Conservation (phyloP, 139 green algal genomes). For the Trebouxia sp. region DNA sequence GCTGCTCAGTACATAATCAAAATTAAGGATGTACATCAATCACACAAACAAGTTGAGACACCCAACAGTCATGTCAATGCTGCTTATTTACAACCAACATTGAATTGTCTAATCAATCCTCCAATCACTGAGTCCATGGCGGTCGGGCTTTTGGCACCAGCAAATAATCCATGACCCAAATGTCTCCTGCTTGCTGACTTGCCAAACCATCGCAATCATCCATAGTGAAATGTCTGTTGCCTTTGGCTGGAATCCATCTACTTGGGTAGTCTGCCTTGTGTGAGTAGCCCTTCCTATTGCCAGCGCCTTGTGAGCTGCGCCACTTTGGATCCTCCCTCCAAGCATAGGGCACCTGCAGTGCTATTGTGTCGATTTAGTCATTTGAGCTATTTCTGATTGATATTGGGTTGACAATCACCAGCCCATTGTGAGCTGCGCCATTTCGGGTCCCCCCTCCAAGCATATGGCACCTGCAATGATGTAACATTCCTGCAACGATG, state of each 20-base stretch:
- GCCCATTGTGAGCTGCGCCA: too few species aligned
- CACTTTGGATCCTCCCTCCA: constrained; percentile 83
- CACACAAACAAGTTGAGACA: too few species aligned
- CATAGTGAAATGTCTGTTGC: neutral
- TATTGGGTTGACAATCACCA: neutral
- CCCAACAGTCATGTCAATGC: too few species aligned
- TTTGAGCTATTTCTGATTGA: neutral
- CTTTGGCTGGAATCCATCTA: constrained; percentile 5
- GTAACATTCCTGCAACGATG: neutral
- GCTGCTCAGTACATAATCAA: too few species aligned
- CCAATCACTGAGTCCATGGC: neutral
- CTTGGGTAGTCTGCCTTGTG: constrained; percentile 44
- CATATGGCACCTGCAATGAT: neutral
- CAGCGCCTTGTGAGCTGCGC: constrained; percentile 54
- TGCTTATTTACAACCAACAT: too few species aligned
- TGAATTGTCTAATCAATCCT: neutral
- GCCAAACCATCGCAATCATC: constrained; percentile 24
- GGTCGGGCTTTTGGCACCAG: constrained; percentile 37
- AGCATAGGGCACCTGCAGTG: constrained; percentile 48
- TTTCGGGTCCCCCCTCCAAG: neutral
- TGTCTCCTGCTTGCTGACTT: constrained; percentile 28
- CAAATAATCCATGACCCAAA: constrained; percentile 56
- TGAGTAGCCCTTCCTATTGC: constrained; percentile 24
- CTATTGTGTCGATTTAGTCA: too few species aligned
- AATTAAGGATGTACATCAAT: too few species aligned